These are phyloP conservation scores for Clarkia xantiana DNA, from an alignment of 345 rosid species.

Conservation along the genomic window DNA sequence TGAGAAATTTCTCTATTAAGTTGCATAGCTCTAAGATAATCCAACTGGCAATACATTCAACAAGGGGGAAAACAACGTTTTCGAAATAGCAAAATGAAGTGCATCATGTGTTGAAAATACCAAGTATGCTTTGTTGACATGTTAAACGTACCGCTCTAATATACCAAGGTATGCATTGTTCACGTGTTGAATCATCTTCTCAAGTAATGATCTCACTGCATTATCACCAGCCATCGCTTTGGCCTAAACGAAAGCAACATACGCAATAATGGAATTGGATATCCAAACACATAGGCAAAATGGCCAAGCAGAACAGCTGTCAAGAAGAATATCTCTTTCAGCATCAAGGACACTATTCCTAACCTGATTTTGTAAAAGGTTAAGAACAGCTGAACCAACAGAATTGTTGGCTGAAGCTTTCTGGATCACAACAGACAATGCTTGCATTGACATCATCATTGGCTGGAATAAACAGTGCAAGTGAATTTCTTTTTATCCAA, in stretches of 20 bases:
- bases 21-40: too few species aligned
- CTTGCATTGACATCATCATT: slow-evolving; percentile 85
- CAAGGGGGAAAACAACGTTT: too few species aligned
- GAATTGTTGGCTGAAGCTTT: slow-evolving; percentile 65
- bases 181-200: slow-evolving; percentile 88
- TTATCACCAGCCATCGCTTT: slow-evolving; percentile 96
- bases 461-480: slow-evolving; percentile 37
- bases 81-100: too few species aligned
- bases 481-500: slow-evolving; percentile 11
- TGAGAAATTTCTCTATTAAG: too few species aligned
- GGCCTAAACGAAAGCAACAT: slow-evolving; percentile 40
- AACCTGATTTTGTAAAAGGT: slow-evolving; percentile 94
- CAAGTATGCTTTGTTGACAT: background rate
- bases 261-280: slow-evolving; percentile 10
- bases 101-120: too few species aligned
- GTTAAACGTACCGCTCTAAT: slow-evolving; percentile 51
- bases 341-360: background rate
- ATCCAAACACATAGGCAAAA: background rate
- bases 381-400: slow-evolving; percentile 83
- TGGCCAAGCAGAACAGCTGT: slow-evolving; percentile 7
- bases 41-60: too few species aligned
- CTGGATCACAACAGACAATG: slow-evolving; percentile 59
- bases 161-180: slow-evolving; percentile 90
- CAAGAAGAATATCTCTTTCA: background rate
- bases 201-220: slow-evolving; percentile 82